Conservation (phyloP, 2,329 filamentous ascomycete genomes). For the Basipetospora chlamydospora region DNA sequence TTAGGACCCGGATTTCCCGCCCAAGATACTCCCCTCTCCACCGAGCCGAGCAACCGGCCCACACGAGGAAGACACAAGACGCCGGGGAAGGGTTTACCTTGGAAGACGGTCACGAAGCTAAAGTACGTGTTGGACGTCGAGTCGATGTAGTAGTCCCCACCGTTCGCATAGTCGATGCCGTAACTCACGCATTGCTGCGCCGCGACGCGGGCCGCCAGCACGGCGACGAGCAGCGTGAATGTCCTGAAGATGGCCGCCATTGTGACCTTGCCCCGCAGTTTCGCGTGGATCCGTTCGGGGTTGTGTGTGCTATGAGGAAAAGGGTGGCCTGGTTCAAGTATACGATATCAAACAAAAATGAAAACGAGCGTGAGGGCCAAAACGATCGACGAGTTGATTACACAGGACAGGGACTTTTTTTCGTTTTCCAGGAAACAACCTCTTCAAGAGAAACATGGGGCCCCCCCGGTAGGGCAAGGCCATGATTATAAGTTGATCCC, state of each 20-base stretch:
- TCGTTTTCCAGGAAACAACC: too few relatives aligned
- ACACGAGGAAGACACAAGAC: not conserved
- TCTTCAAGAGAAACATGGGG: too few relatives aligned
- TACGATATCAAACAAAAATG: not conserved
- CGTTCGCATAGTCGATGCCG: conserved; percentile 23
- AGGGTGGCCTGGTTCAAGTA: too few relatives aligned
- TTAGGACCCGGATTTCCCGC: not conserved
- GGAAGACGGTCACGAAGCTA: conserved; percentile 22
- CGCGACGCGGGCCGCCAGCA: conserved; percentile 10
- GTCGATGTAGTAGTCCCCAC: conserved; percentile 23
- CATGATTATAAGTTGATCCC: conserved; percentile 4
- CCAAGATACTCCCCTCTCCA: too few relatives aligned
- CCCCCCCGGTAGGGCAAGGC: not conserved
- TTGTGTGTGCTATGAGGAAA: not conserved
- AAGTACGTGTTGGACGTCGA: conserved; percentile 21
- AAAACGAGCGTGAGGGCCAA: not conserved
- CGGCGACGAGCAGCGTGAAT: conserved; percentile 9
- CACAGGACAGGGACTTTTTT: too few relatives aligned
- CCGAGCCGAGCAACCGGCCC: too few relatives aligned
- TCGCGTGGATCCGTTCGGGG: not conserved
- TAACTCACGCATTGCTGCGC: conserved; percentile 19
- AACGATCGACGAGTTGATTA: too few relatives aligned
- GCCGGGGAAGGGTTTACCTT: conserved; percentile 12
- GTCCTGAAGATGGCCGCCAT: conserved; percentile 1
- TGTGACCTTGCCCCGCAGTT: not conserved